A percentile compares a stretch with the other conserved stretches of the same genome.
These are phyloP conservation scores for Jimgerdemannia flammicorona DNA, from an alignment of 192 early-diverging fungal species.

Conservation along the genomic window DNA sequence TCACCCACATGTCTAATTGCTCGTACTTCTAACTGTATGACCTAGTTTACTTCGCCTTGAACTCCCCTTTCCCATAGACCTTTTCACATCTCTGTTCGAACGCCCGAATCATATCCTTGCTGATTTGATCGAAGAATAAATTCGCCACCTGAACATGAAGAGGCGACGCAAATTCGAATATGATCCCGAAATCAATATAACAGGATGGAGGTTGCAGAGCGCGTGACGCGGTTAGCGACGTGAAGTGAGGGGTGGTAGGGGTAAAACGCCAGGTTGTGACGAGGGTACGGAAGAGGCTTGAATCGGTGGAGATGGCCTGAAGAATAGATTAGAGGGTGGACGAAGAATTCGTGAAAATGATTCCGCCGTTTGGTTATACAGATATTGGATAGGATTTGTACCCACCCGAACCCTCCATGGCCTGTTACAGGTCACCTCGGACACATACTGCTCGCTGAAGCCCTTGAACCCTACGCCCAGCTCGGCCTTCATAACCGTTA, in stretches of 20 bases:
- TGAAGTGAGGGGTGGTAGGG: conserved; percentile 33
- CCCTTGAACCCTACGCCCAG: conserved; percentile 78
- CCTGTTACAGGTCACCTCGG: conserved; percentile 64
- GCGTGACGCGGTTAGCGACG: conserved; percentile 17
- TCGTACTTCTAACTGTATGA: not conserved
- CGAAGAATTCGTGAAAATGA: too few relatives aligned
- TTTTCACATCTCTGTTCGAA: conserved; percentile 56
- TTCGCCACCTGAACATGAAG: conserved; percentile 78
- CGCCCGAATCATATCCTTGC: conserved; percentile 65
- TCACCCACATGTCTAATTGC: not conserved
- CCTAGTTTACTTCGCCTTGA: not conserved
- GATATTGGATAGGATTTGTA: not conserved
- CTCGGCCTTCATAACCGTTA: conserved; percentile 56
- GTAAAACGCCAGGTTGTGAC: conserved; percentile 64
- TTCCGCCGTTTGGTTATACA: too few relatives aligned
- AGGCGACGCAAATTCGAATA: conserved; percentile 78
- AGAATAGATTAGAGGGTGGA: too few relatives aligned
- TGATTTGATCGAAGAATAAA: conserved; percentile 77
- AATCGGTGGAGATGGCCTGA: conserved; percentile 54
- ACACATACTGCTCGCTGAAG: conserved; percentile 76
- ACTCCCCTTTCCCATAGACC: not conserved
- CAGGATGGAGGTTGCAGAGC: conserved; percentile 47
- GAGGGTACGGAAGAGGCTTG: conserved; percentile 62
- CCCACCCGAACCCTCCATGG: conserved; percentile 60
- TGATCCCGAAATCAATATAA: conserved; percentile 68